Evolutionary conservation across 306 rosid species (phyloP).

Genomic region (Fragaria ananassa): DNA sequence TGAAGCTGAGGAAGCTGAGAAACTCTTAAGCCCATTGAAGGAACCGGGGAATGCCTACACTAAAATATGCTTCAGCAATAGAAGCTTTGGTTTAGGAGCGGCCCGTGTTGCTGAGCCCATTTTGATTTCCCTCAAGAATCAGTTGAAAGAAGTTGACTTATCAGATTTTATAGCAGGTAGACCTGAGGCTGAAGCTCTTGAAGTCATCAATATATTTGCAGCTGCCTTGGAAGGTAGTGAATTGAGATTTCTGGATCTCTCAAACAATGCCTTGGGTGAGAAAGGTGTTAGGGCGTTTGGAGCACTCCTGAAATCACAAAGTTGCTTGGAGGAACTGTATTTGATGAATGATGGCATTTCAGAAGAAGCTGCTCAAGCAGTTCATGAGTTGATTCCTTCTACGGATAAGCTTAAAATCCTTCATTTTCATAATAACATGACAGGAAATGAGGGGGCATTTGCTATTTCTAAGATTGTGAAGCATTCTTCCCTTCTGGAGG

Average conservation of each 20-base stretch:
- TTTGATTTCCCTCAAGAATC: constrained; percentile 61
- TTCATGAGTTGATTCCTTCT: constrained; percentile 72
- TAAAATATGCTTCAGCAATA: constrained; percentile 91
- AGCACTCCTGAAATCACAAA: constrained; percentile 73
- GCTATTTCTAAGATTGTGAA: constrained; percentile 73
- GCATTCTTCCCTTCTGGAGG: constrained; percentile 61
- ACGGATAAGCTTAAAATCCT: constrained; percentile 74
- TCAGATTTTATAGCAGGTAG: constrained; percentile 89
- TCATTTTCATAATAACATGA: constrained; percentile 82
- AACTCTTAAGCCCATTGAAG: constrained; percentile 64
- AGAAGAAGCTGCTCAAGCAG: constrained; percentile 79
- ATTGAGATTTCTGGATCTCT: constrained; percentile 69
- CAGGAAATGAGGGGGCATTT: constrained; percentile 77
- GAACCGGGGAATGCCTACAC: constrained; percentile 71
- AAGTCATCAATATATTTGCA: constrained; percentile 75
- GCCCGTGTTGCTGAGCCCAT: constrained; percentile 68
- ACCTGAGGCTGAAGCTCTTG: constrained; percentile 75
- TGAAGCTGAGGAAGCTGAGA: constrained; percentile 73
- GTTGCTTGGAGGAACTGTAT: constrained; percentile 72
- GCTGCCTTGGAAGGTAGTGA: constrained; percentile 63
- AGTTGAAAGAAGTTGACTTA: constrained; percentile 73
- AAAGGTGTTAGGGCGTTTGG: constrained; percentile 87
- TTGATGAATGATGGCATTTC: constrained; percentile 87
- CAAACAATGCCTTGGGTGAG: constrained; percentile 88
- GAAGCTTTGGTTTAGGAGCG: constrained; percentile 73